A percentile compares a stretch with the other conserved stretches of the same genome.
These are phyloP conservation scores for Pholiota adiposa DNA, from an alignment of 1,284 basidiomycete species.

Conservation along the genomic window DNA sequence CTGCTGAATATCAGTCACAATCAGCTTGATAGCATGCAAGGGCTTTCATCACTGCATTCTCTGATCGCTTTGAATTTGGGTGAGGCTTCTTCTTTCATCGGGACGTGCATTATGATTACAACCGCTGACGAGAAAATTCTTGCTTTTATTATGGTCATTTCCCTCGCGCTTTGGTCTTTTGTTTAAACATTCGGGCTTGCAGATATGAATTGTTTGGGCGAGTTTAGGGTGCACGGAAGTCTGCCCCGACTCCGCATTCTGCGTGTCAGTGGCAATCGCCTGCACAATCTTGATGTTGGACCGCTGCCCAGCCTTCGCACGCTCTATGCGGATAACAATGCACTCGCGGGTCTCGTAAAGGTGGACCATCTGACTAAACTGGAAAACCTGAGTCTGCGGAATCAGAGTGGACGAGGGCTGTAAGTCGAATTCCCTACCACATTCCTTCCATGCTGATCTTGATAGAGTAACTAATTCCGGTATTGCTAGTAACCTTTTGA, in stretches of 20 bases:
- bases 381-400: constrained; percentile 91
- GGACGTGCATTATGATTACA: constrained; percentile 13
- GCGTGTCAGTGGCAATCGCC: constrained; percentile 82
- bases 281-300: constrained; percentile 72
- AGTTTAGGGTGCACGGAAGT: constrained; percentile 51
- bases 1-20: constrained; percentile 86
- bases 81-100: constrained; percentile 40
- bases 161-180: constrained; percentile 5
- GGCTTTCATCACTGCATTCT: constrained; percentile 64
- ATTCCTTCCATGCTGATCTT: constrained; percentile 16
- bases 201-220: constrained; percentile 77
- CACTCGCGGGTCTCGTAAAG: constrained; percentile 58
- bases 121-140: constrained; percentile 7
- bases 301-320: constrained; percentile 81
- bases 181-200: constrained; percentile 2
- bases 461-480: constrained; percentile 20
- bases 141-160: constrained; percentile 12
- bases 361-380: constrained; percentile 67
- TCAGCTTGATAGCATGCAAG: constrained; percentile 60
- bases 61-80: constrained; percentile 82
- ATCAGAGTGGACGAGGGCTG: constrained; percentile 80
- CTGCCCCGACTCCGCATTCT: constrained; percentile 83
- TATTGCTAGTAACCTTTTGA: constrained; percentile 53
- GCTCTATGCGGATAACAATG: constrained; percentile 91
- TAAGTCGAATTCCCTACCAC: constrained; percentile 41